A percentile compares a stretch with the other conserved stretches of the same genome.
Conservation (phyloP, 2,329 filamentous ascomycete genomes). For the Penicillium sp. region DNA sequence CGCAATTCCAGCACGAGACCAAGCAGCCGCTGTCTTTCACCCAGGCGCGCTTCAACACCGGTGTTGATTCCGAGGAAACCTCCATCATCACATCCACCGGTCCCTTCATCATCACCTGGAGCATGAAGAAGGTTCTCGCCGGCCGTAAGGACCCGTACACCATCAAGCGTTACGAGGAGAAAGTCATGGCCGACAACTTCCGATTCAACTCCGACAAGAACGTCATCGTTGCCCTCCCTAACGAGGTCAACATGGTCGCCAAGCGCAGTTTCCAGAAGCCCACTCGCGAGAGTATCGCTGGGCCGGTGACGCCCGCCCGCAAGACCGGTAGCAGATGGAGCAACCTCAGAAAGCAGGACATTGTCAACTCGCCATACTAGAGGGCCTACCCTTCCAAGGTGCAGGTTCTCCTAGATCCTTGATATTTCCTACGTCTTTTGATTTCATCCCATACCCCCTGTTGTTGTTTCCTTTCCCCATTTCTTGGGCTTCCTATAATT, state of each 20-base stretch:
- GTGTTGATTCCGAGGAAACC: constrained; percentile 73
- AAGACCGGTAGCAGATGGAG: constrained; percentile 31
- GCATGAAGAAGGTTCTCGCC: constrained; percentile 77
- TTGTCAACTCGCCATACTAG: constrained; percentile 70
- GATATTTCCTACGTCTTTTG: not conserved
- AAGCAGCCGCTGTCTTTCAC: constrained; percentile 82
- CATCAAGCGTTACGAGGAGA: constrained; percentile 93
- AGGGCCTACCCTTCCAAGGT: not conserved
- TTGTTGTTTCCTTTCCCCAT: constrained; percentile 14
- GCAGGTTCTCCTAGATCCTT: not conserved
- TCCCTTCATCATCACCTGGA: constrained; percentile 96
- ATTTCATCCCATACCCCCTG: constrained; percentile 27
- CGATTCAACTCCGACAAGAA: constrained; percentile 96
- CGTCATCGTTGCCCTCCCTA: constrained; percentile 91
- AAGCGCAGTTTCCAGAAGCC: constrained; percentile 80
- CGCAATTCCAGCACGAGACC: constrained; percentile 96
- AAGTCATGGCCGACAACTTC: constrained; percentile 98
- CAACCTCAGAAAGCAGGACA: constrained; percentile 67
- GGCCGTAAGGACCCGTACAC: constrained; percentile 84
- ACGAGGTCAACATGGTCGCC: constrained; percentile 96
- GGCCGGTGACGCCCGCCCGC: constrained; percentile 49
- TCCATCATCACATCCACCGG: constrained; percentile 96
- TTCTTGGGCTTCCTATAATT: not conserved
- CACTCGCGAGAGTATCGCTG: constrained; percentile 86
- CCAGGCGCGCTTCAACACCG: constrained; percentile 87